Conservation (phyloP, 2,329 filamentous ascomycete genomes). For the Neonectria faginata region DNA sequence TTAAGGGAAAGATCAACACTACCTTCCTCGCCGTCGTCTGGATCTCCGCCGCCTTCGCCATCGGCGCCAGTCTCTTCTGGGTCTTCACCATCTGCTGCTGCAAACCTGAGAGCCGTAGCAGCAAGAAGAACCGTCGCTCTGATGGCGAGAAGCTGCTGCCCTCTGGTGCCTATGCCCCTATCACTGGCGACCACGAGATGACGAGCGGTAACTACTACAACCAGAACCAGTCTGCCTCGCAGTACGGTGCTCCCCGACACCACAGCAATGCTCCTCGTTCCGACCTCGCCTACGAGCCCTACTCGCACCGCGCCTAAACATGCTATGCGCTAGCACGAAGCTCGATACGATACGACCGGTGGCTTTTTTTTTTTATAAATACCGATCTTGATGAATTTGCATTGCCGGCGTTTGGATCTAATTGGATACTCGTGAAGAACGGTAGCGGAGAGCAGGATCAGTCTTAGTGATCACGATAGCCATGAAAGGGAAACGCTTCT, state of each 20-base stretch:
- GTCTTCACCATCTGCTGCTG: conserved; percentile 86
- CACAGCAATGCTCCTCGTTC: conserved; percentile 57
- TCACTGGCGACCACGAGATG: conserved; percentile 52
- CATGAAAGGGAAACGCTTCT: conserved; percentile 18
- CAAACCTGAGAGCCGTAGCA: conserved; percentile 60
- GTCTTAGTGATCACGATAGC: conserved; percentile 20
- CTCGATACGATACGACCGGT: conserved; percentile 35
- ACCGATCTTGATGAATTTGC: conserved; percentile 41
- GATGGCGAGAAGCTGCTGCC: conserved; percentile 66
- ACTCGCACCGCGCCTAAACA: conserved; percentile 66
- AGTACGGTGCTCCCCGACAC: conserved; percentile 54
- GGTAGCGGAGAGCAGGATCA: conserved; percentile 15
- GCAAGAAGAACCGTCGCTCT: conserved; percentile 49
- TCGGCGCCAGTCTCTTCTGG: conserved; percentile 89
- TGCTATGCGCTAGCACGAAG: conserved; percentile 3
- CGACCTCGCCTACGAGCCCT: conserved; percentile 73
- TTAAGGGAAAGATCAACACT: conserved; percentile 73
- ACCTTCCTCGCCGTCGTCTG: conserved; percentile 79
- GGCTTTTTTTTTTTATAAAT: no score
- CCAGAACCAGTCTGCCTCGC: conserved; percentile 46
- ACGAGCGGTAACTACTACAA: conserved; percentile 54
- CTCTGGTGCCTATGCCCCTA: conserved; percentile 55
- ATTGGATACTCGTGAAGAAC: conserved; percentile 28
- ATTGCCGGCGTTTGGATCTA: conserved; percentile 44
- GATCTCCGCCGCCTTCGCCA: conserved; percentile 81